Evolutionary conservation across 108 stramenopile species (phyloP).

Genomic region (Hondaea fermentalgiana): DNA sequence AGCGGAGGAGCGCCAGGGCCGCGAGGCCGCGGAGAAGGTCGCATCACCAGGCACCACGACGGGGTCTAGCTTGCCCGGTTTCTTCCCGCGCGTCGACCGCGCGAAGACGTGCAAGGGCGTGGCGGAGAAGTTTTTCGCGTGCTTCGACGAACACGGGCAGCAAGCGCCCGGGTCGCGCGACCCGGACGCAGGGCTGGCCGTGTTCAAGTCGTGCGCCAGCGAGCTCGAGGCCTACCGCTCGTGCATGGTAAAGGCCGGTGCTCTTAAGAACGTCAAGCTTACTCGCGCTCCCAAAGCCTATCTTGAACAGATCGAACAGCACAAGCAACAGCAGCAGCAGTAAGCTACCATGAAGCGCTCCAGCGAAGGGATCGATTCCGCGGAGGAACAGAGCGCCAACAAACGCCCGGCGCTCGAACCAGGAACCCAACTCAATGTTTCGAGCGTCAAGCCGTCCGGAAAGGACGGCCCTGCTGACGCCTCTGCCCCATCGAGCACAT

Average conservation of each 20-base stretch:
- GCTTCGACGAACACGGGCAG: constrained; percentile 16
- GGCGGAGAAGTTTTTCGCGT: not conserved
- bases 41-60: not conserved
- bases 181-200: not conserved
- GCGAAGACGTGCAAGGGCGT: not conserved
- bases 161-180: not conserved
- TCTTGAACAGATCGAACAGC: not conserved
- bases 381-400: not conserved
- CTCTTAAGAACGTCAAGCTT: not conserved
- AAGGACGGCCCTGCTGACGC: not conserved
- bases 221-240: not conserved
- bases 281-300: constrained; percentile 13
- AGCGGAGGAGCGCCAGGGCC: not conserved
- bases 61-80: not conserved
- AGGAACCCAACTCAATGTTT: not conserved
- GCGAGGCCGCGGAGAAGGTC: not conserved
- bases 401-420: not conserved
- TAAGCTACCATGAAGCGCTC: not conserved
- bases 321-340: not conserved
- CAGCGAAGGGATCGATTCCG: not conserved
- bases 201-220: not conserved
- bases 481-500: not conserved
- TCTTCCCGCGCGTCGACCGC: constrained; percentile 7
- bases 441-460: not conserved
- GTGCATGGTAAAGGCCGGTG: not conserved